Evolutionary conservation across 2,329 filamentous ascomycete species (phyloP).

Genomic region (Cercospora citrullina): DNA sequence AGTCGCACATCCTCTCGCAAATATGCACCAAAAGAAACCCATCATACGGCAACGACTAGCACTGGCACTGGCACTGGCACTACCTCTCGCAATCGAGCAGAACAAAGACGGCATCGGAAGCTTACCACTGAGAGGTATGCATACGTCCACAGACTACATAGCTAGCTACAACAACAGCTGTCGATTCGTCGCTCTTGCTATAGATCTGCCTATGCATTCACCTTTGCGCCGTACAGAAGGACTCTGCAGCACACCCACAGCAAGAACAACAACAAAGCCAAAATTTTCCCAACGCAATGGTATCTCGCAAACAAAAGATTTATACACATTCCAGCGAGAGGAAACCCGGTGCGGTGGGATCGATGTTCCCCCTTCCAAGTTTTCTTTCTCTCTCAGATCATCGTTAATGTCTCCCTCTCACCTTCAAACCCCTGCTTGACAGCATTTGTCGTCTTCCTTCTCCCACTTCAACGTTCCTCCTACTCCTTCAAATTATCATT

Average conservation of each 20-base stretch:
- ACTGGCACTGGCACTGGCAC: too few species aligned
- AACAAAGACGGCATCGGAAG: background rate
- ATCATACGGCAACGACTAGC: too few species aligned
- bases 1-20: background rate
- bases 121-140: background rate
- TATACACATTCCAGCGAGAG: background rate
- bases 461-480: background rate
- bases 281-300: slow-evolving; percentile 13
- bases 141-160: background rate
- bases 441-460: too few species aligned
- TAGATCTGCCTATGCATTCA: background rate
- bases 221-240: background rate
- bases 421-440: background rate
- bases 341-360: background rate
- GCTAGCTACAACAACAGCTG: background rate
- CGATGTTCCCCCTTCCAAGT: background rate
- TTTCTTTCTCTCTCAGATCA: background rate
- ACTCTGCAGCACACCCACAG: too few species aligned
- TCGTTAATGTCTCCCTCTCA: background rate
- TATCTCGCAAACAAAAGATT: slow-evolving; percentile 19
- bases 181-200: background rate
- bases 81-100: too few species aligned
- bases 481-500: slow-evolving; percentile 67
- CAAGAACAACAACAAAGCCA: background rate
- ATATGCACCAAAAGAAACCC: background rate